Base-by-base conservation (phyloP, 2,329 filamentous ascomycete species). In the Beauveria rudraprayagi region DNA sequence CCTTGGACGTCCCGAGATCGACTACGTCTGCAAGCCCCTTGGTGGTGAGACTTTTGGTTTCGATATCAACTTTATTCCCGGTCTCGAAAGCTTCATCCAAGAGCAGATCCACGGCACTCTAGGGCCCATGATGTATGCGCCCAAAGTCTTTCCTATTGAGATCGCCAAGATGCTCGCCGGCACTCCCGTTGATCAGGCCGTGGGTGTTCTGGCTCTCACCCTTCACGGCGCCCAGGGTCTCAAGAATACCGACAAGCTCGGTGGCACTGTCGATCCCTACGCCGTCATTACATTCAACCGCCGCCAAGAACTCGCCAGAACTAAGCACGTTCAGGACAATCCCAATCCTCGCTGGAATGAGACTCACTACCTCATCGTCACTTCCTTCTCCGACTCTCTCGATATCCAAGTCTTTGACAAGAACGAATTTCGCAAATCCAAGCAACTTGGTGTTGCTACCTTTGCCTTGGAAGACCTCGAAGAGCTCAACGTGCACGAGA, bases 11-110 rank as follows among this genome's bases (percentile, higher is more conserved):
- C 94, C 94, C 2, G 87, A 83, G 1, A 92, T 99, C 66, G 94
- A 99, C 76, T 99, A 97, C 71, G 92, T 96, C 62, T 97, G 94
- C 82, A 99, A 99, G 75, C 94, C 94, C 3, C 83, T 99, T 16
- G 94, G 94, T 67, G 95, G 95, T 63, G 94, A 99, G 63, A 92
- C 84, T 3, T 91, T 99, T 65, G 94, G 94, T 44, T 97, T 99
- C 72, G 94, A 99, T 70, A 97, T 99, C 81, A 97, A 97, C 77
- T 97, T 99, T 75, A 95, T 99, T 67, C 94, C 94, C 19, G 93
- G 93, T 67, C 82, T 99, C 26, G 92, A 97, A 73, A 83, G 75
- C 61, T 99, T 99, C 75, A 99, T 99, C 68, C 86, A 90, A 71
- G 94, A 99, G 68, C 91, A 96, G 77, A 96, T 99, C 58, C 95